Percentiles rank a stretch among this genome's conserved stretches.
Conservation (phyloP, 2,329 filamentous ascomycete genomes). For the Rachicladosporium sp. region DNA sequence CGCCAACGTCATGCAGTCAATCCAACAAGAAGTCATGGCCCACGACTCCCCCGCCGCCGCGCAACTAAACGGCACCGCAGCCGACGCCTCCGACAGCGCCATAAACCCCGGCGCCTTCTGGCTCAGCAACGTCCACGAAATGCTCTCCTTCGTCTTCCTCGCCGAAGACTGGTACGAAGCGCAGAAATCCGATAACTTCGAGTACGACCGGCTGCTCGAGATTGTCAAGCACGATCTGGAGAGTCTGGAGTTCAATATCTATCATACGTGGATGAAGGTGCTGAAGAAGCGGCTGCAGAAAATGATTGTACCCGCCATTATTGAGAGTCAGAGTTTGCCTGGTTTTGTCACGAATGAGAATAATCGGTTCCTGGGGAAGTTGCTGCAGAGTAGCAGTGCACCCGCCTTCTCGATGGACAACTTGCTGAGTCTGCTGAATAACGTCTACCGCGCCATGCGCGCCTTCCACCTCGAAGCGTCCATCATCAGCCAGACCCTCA, state of each 20-base stretch:
- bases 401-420: slow-evolving; percentile 99
- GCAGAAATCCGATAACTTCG: slow-evolving; percentile 98
- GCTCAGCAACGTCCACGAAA: slow-evolving; percentile 98
- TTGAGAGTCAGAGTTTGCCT: slow-evolving; percentile 94
- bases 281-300: slow-evolving; percentile 98
- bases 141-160: slow-evolving; percentile 98
- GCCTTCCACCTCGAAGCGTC: slow-evolving; percentile 93
- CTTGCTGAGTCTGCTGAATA: slow-evolving; percentile 86
- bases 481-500: slow-evolving; percentile 91
- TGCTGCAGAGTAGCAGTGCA: slow-evolving; percentile 76
- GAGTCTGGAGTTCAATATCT: slow-evolving; percentile 98
- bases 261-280: slow-evolving; percentile 99
- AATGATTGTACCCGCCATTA: slow-evolving; percentile 99
- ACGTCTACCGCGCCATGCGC: slow-evolving; percentile 97
- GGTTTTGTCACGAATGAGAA: slow-evolving; percentile 98
- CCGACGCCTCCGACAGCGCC: slow-evolving; percentile 54
- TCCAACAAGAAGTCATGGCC: slow-evolving; percentile 98
- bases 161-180: slow-evolving; percentile 99
- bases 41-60: slow-evolving; percentile 53
- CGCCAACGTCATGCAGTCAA: slow-evolving; percentile 98
- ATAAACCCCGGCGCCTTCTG: slow-evolving; percentile 97
- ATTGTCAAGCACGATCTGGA: slow-evolving; percentile 99
- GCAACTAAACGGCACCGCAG: no score
- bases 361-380: slow-evolving; percentile 94
- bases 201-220: slow-evolving; percentile 92